phyloP scores from a whole-genome alignment of 495 filamentous ascomycete genomes.

The Friedmanniomyces simplex region DNA sequence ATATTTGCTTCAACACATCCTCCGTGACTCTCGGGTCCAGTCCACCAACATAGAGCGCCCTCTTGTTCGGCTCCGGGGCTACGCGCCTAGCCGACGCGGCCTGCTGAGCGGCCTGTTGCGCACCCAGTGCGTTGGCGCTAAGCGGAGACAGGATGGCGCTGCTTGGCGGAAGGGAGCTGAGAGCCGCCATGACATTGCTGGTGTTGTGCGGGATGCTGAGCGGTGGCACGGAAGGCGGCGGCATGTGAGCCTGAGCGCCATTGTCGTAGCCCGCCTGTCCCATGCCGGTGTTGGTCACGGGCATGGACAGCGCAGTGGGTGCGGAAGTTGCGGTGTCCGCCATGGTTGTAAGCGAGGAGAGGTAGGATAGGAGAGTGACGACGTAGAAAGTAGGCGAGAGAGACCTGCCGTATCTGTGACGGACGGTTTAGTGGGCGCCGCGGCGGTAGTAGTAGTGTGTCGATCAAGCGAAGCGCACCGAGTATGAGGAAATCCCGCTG shows the following conservation, averaged over 20 bases:
- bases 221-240: slow-evolving; percentile 45
- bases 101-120: neutral
- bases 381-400: too few relatives aligned
- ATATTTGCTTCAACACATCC: slow-evolving; percentile 93
- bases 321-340: slow-evolving; percentile 2
- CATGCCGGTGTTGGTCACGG: neutral
- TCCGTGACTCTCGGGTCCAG: slow-evolving; percentile 93
- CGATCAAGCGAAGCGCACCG: neutral
- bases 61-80: slow-evolving; percentile 96
- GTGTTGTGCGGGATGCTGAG: slow-evolving; percentile 92
- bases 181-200: slow-evolving; percentile 88
- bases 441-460: neutral
- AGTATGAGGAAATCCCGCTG: neutral
- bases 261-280: slow-evolving; percentile 6
- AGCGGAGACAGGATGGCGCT: slow-evolving; percentile 36
- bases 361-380: slow-evolving; percentile 6
- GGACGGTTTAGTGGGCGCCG: neutral
- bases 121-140: slow-evolving; percentile 61
- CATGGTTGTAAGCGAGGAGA: slow-evolving; percentile 8
- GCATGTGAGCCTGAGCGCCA: slow-evolving; percentile 56
- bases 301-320: neutral
- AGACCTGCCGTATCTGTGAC: neutral
- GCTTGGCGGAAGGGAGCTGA: slow-evolving; percentile 68
- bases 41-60: slow-evolving; percentile 91
- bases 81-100: slow-evolving; percentile 58